Evolutionary conservation across 441 rosid species (phyloP).

Genomic region (Pelargonium fulgidum): DNA sequence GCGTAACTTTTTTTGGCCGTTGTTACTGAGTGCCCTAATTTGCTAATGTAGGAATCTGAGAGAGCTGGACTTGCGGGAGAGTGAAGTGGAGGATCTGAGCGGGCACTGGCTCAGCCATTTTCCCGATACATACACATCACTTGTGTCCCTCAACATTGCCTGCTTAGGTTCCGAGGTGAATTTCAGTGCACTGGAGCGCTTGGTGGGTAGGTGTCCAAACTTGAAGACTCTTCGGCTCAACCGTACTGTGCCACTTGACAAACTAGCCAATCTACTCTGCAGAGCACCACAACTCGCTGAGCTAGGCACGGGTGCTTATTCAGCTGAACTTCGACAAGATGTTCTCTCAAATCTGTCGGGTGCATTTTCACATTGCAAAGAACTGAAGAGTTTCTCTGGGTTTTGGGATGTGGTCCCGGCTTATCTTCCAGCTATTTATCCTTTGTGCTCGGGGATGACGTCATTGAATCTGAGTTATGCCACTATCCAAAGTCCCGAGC

Average conservation of each 20-base stretch:
- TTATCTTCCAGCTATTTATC: slow-evolving; percentile 56
- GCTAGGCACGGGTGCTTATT: slow-evolving; percentile 71
- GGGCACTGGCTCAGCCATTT: slow-evolving; percentile 87
- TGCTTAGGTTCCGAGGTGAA: slow-evolving; percentile 83
- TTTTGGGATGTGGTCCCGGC: slow-evolving; percentile 61
- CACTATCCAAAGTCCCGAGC: slow-evolving; percentile 50
- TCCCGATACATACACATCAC: slow-evolving; percentile 63
- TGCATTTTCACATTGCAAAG: slow-evolving; percentile 42
- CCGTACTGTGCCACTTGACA: slow-evolving; percentile 65
- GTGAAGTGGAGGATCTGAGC: slow-evolving; percentile 76
- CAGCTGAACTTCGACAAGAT: slow-evolving; percentile 53
- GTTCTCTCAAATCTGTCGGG: slow-evolving; percentile 34
- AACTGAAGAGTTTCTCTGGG: slow-evolving; percentile 72
- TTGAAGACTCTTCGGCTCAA: slow-evolving; percentile 69
- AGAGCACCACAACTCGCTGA: slow-evolving; percentile 64
- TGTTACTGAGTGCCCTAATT: not conserved
- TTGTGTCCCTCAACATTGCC: slow-evolving; percentile 74
- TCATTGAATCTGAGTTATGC: slow-evolving; percentile 83
- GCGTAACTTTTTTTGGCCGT: no score
- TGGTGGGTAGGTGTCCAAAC: slow-evolving; percentile 77
- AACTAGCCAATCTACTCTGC: slow-evolving; percentile 48
- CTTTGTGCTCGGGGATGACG: slow-evolving; percentile 48
- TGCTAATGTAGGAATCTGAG: slow-evolving; percentile 46
- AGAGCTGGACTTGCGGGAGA: slow-evolving; percentile 93
- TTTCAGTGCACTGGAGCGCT: slow-evolving; percentile 64